Conservation (phyloP, 495 filamentous ascomycete species). For the Penicillium roqueforti region DNA sequence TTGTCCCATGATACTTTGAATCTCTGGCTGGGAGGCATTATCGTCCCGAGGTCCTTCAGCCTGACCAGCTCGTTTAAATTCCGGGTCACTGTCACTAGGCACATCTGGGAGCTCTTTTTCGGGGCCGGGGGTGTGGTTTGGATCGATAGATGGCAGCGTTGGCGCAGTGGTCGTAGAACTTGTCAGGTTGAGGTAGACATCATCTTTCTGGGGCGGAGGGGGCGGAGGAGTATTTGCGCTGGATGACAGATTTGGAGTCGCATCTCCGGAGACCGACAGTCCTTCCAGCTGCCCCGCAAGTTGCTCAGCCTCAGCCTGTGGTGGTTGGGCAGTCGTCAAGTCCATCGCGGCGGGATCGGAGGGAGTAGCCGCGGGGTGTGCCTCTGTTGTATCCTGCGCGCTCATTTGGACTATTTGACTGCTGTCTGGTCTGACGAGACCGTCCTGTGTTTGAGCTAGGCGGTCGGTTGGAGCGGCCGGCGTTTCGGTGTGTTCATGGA, state of each 20-base stretch:
- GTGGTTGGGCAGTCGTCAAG: slow-evolving; percentile 9
- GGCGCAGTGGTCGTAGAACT: slow-evolving; percentile 55
- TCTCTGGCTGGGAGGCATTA: slow-evolving; percentile 71
- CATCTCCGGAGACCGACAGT: slow-evolving; percentile 32
- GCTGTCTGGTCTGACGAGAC: slow-evolving; percentile 11
- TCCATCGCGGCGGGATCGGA: slow-evolving; percentile 4
- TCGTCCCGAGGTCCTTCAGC: slow-evolving; percentile 55
- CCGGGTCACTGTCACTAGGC: slow-evolving; percentile 48
- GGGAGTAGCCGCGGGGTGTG: neutral
- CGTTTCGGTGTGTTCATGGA: slow-evolving; percentile 13
- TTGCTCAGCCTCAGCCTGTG: slow-evolving; percentile 21
- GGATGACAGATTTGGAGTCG: slow-evolving; percentile 16
- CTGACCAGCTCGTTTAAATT: slow-evolving; percentile 44
- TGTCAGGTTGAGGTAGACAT: slow-evolving; percentile 60
- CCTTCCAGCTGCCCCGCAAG: slow-evolving; percentile 32
- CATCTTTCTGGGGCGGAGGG: slow-evolving; percentile 46
- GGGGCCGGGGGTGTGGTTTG: slow-evolving; percentile 35
- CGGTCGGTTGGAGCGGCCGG: slow-evolving; percentile 13
- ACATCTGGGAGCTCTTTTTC: slow-evolving; percentile 53
- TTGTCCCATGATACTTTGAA: slow-evolving; percentile 92
- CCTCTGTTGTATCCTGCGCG: slow-evolving; percentile 5
- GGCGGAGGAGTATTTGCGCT: slow-evolving; percentile 31
- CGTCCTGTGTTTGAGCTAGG: slow-evolving; percentile 23
- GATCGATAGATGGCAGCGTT: slow-evolving; percentile 48
- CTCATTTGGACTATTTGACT: slow-evolving; percentile 16